Conservation (phyloP, 2,329 filamentous ascomycete genomes). For the Pezicula carpinea region DNA sequence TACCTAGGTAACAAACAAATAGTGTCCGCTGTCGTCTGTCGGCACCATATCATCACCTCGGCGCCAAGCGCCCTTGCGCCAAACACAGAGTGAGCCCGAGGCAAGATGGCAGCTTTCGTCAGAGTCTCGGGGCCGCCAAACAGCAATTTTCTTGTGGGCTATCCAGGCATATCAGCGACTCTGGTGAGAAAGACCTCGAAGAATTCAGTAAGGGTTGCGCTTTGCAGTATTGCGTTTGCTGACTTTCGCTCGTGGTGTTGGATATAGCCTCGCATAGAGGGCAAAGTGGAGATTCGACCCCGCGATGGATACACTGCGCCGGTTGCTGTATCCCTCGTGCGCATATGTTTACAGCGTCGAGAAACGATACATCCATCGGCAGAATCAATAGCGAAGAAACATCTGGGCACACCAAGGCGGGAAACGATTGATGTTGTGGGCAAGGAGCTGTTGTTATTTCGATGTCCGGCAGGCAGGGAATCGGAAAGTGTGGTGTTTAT, state of each 20-base stretch:
- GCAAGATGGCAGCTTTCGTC: slow-evolving; percentile 72
- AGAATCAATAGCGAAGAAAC: slow-evolving; percentile 89
- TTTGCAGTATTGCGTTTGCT: slow-evolving; percentile 9
- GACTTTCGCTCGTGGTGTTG: slow-evolving; percentile 5
- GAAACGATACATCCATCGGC: slow-evolving; percentile 96
- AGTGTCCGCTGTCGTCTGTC: not conserved
- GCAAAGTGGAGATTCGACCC: slow-evolving; percentile 93
- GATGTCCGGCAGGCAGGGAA: slow-evolving; percentile 78
- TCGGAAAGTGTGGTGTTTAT: slow-evolving; percentile 87
- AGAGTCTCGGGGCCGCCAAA: slow-evolving; percentile 97
- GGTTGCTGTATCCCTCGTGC: slow-evolving; percentile 86
- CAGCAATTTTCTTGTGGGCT: slow-evolving; percentile 93
- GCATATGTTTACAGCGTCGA: slow-evolving; percentile 86
- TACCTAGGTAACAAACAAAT: not conserved
- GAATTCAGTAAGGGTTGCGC: not conserved
- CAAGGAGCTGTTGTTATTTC: slow-evolving; percentile 89
- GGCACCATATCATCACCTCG: not conserved
- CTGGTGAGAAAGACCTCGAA: slow-evolving; percentile 56
- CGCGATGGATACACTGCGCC: slow-evolving; percentile 80
- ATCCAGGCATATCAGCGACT: slow-evolving; percentile 95
- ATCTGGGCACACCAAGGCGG: slow-evolving; percentile 82
- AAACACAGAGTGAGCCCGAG: slow-evolving; percentile 5
- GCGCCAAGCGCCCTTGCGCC: slow-evolving; percentile 4
- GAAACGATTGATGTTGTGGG: slow-evolving; percentile 91
- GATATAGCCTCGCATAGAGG: slow-evolving; percentile 87